Evolutionary conservation across 371 early-diverging fungal genomes (phyloP).

Genomic region (Lichtheimia ramosa): DNA sequence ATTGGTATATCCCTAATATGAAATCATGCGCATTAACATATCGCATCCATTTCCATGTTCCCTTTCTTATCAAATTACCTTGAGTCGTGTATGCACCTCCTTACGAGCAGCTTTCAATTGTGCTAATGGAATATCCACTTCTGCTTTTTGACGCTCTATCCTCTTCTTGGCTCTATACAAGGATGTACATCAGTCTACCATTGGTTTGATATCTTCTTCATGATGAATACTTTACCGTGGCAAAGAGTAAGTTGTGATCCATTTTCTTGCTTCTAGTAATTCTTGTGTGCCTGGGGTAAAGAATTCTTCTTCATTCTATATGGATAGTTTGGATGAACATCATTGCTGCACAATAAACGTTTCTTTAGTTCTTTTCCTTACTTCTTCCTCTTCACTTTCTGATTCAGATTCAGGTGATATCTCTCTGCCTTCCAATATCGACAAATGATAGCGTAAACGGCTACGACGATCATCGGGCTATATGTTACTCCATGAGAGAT

Average conservation of each 20-base stretch:
- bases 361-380: too few relatives aligned
- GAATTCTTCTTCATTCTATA: conserved; percentile 76
- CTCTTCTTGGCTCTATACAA: conserved; percentile 71
- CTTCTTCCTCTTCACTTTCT: conserved; percentile 49
- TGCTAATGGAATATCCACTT: conserved; percentile 70
- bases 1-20: conserved; percentile 62
- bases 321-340: background rate
- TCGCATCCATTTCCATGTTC: background rate
- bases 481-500: background rate
- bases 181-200: background rate
- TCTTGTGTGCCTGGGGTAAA: conserved; percentile 79
- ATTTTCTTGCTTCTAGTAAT: conserved; percentile 69
- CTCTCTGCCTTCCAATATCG: conserved; percentile 50
- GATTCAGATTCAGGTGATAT: conserved; percentile 43
- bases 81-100: conserved; percentile 72
- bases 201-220: background rate
- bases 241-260: conserved; percentile 79
- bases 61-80: conserved; percentile 40
- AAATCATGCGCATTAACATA: background rate
- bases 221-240: conserved; percentile 53
- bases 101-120: conserved; percentile 75
- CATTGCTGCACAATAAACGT: too few relatives aligned
- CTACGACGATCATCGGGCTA: conserved; percentile 89
- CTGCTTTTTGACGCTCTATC: conserved; percentile 65
- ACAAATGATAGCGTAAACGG: conserved; percentile 77